Conservation (phyloP, 108 stramenopile species). For the Nitzschia inconspicua region DNA sequence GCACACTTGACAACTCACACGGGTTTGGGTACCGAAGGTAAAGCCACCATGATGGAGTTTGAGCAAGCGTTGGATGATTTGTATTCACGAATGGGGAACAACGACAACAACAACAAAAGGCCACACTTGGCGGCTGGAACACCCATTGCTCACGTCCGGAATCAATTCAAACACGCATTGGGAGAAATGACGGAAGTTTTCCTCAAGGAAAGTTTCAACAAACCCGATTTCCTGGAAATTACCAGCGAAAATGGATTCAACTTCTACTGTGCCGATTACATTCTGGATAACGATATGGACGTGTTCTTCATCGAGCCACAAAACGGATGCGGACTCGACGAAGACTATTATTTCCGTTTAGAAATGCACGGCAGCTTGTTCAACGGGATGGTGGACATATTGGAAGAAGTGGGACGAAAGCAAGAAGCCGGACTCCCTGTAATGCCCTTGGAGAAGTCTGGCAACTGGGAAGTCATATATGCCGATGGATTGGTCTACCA, state of each 20-base stretch:
- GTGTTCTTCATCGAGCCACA: constrained; percentile 33
- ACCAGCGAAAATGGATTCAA: constrained; percentile 20
- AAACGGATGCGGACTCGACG: constrained; percentile 10
- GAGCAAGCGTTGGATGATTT: background rate
- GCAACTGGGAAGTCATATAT: constrained; percentile 13
- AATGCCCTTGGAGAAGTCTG: constrained; percentile 16
- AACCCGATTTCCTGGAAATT: background rate
- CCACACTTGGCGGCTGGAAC: background rate
- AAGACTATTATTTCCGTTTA: constrained; percentile 15
- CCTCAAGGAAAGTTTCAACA: background rate
- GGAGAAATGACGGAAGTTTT: constrained; percentile 16
- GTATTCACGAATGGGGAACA: background rate
- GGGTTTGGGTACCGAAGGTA: background rate
- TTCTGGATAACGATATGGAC: constrained; percentile 31
- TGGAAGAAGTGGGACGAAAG: constrained; percentile 10
- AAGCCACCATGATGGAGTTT: background rate
- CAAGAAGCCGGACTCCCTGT: background rate
- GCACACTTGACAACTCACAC: constrained; percentile 20
- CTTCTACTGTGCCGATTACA: constrained; percentile 31
- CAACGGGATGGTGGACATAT: constrained; percentile 1
- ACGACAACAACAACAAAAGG: background rate
- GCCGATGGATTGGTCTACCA: constrained; percentile 15
- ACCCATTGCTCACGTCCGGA: constrained; percentile 29
- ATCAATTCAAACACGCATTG: constrained; percentile 32
- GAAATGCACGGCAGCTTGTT: constrained; percentile 18